Evolutionary conservation across 345 rosid species (phyloP), one percentile per base, ranked within the genome.

Genomic region (Pelargonium nanum): DNA sequence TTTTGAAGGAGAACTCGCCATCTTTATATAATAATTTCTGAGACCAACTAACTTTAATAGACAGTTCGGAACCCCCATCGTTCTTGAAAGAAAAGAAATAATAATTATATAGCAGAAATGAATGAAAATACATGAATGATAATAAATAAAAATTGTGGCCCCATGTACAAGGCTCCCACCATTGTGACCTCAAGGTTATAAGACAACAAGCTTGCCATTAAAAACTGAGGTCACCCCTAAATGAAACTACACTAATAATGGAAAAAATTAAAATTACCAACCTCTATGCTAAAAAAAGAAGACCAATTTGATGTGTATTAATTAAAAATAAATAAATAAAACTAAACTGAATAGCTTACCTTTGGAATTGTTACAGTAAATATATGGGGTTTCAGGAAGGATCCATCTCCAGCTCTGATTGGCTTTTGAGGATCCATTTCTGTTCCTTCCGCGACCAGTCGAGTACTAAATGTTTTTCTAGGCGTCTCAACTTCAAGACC

Each of bases 401-500:
- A 85, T 26, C 94, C 96, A 61, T 68, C 74, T 68, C 76, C 84
- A 40, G 70, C 68, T 15, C 53, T 40, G 16, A 40, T 40, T 15
- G 15, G 71, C 59, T 80, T 83, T 44, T 81, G 80, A 54, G 69
- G 34, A 22, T 80, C 77, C 19, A 69, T 74, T 22, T 56, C 71
- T 28, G 85, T 85, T 22, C 75, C 73, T 6, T 72, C 30, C 19
- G 73, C 72, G 57, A 79, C 65, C 72, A 89, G 51, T 45, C 77
- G 82, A 8, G 92, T 84, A 22, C 65, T 69, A 70, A 84, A 93
- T 21, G 83, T 66, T 69, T 71, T 87, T 63, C 80, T 73, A 65
- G 81, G 78, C 69, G 78, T 73, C 70, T 79, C 90, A 60, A 83
- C 88, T 70, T 93, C 97, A 32, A 93, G 87, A 87, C 97, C 92